Percentiles rank a stretch among this genome's conserved stretches.
Evolutionary conservation across 1,284 basidiomycete genomes (phyloP).

Genomic region (Porogramme epimiltina): DNA sequence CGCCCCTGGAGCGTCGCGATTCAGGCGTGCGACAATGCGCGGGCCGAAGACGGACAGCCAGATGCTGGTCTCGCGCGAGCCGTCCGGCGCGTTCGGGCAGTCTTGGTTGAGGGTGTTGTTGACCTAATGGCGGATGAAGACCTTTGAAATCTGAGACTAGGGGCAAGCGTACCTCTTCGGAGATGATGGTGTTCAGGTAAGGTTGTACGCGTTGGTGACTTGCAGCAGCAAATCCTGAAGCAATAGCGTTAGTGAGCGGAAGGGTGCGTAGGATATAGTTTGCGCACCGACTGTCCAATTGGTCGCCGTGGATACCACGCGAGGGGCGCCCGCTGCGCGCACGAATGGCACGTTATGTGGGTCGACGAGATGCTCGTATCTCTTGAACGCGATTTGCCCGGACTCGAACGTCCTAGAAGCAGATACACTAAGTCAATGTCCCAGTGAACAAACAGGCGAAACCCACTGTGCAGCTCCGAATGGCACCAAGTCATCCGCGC

Average conservation of each 20-base stretch:
- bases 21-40: conserved; percentile 59
- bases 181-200: conserved; percentile 50
- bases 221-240: conserved; percentile 51
- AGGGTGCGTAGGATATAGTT: too few relatives aligned
- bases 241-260: not conserved
- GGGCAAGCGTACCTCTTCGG: conserved; percentile 36
- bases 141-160: conserved; percentile 33
- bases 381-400: conserved; percentile 47
- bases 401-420: conserved; percentile 49
- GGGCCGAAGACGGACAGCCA: conserved; percentile 63
- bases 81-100: conserved; percentile 60
- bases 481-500: conserved; percentile 60
- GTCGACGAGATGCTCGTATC: conserved; percentile 53
- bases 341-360: conserved; percentile 57
- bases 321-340: conserved; percentile 56
- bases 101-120: conserved; percentile 78
- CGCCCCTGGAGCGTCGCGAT: conserved; percentile 60
- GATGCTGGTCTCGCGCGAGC: conserved; percentile 42
- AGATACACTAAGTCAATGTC: not conserved
- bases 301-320: conserved; percentile 68
- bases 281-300: conserved; percentile 71
- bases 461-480: conserved; percentile 75
- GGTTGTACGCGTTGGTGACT: conserved; percentile 35
- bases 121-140: conserved; percentile 50
- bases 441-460: not conserved